phyloP scores from a whole-genome alignment of 2,329 filamentous ascomycete species.

The Laburnicola sp. region DNA sequence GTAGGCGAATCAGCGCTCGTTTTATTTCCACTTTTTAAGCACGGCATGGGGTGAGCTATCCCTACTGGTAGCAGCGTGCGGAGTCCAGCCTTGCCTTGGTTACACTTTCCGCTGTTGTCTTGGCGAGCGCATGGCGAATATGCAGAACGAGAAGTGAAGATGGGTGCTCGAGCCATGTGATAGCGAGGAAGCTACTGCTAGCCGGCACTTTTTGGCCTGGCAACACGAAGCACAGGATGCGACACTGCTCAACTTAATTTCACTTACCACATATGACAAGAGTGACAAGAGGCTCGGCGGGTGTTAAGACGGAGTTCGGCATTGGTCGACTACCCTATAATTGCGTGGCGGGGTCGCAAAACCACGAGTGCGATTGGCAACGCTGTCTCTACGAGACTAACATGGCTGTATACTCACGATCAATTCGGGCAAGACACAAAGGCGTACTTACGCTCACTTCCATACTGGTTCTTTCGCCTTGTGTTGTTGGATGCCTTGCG shows the following conservation, averaged over 20 bases:
- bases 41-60: slow-evolving; percentile 13
- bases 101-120: no score
- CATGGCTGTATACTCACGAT: no score
- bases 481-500: no score
- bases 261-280: no score
- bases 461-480: no score
- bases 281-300: neutral
- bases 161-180: neutral
- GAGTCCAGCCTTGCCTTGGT: neutral
- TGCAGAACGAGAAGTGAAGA: neutral
- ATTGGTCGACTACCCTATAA: no score
- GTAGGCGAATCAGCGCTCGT: slow-evolving; percentile 28
- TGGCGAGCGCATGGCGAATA: neutral
- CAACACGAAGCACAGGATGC: neutral
- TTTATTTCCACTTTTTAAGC: slow-evolving; percentile 44
- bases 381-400: no score
- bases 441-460: no score
- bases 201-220: neutral
- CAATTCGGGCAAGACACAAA: no score
- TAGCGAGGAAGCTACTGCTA: neutral
- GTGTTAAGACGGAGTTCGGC: slow-evolving; percentile 1
- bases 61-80: neutral
- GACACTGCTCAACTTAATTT: slow-evolving; percentile 5
- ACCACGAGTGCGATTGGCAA: no score
- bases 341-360: no score